Evolutionary conservation across 1,284 basidiomycete genomes (phyloP).

Genomic region (Microbotryum intermedium): DNA sequence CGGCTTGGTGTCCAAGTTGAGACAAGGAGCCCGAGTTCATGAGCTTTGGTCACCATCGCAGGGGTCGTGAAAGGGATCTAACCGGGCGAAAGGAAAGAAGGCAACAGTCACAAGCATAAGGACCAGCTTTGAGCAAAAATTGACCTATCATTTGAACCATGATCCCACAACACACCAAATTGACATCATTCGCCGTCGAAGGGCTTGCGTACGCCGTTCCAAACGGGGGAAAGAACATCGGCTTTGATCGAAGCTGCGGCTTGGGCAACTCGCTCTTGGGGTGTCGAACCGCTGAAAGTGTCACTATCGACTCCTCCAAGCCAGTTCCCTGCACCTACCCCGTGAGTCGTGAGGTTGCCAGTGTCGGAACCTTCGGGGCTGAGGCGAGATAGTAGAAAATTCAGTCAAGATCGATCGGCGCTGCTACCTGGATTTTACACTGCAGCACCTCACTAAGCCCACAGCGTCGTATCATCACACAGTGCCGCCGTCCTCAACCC

Average conservation of each 20-base stretch:
- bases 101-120: too few species aligned
- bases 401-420: too few species aligned
- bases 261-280: conserved; percentile 51
- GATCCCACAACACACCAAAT: too few species aligned
- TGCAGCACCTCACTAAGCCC: too few species aligned
- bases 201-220: conserved; percentile 45
- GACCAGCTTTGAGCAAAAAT: too few species aligned
- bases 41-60: conserved; percentile 59
- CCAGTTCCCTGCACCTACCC: conserved; percentile 51
- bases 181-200: conserved; percentile 43
- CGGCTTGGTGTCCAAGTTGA: conserved; percentile 64
- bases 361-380: conserved; percentile 14
- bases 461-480: conserved; percentile 29
- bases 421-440: too few species aligned
- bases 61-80: conserved; percentile 55
- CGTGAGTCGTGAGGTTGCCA: conserved; percentile 36
- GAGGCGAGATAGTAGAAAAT: too few species aligned
- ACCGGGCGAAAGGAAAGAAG: too few species aligned
- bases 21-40: conserved; percentile 53
- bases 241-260: conserved; percentile 60
- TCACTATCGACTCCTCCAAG: conserved; percentile 57
- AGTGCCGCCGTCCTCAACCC: conserved; percentile 37
- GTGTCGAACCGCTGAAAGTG: conserved; percentile 50
- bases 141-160: too few species aligned
- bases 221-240: conserved; percentile 58